Conservation (phyloP, 73 alveolate genomes). For the Effrenium voratum region DNA sequence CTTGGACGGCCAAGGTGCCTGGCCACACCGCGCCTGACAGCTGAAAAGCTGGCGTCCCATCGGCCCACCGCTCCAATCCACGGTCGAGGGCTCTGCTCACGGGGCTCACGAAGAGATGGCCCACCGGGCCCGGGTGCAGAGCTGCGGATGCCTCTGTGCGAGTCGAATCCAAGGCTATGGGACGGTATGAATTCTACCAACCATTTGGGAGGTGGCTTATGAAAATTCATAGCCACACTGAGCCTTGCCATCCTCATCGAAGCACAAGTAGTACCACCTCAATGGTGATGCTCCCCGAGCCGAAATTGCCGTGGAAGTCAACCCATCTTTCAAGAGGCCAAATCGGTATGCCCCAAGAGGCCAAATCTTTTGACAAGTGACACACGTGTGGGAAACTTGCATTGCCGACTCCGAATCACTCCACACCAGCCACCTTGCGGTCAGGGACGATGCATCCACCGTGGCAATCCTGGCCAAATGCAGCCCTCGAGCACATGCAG, state of each 20-base stretch:
- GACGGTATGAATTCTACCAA: not conserved
- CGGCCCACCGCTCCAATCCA: no score
- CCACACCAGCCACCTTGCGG: not conserved
- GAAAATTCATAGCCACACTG: not conserved
- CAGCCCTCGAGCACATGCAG: no score
- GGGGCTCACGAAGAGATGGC: conserved; percentile 44
- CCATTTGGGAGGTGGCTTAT: not conserved
- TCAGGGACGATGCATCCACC: conserved; percentile 25
- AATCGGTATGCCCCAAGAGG: no score
- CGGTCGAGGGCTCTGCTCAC: not conserved
- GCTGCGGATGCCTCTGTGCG: conserved; percentile 9
- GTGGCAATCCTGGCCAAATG: conserved; percentile 28
- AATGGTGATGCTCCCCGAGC: not conserved
- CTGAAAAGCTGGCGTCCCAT: no score
- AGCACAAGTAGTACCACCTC: conserved; percentile 40
- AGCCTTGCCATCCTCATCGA: conserved; percentile 52
- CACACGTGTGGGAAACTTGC: no score
- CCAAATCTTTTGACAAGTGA: no score
- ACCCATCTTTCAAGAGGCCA: no score
- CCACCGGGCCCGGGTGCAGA: not conserved
- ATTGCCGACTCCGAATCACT: not conserved
- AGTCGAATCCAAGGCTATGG: not conserved
- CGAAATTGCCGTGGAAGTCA: not conserved
- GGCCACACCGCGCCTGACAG: no score
- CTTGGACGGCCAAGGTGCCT: no score